These are phyloP conservation scores for Talaromyces thailandensis DNA, from an alignment of 495 filamentous ascomycete species.

Conservation along the genomic window DNA sequence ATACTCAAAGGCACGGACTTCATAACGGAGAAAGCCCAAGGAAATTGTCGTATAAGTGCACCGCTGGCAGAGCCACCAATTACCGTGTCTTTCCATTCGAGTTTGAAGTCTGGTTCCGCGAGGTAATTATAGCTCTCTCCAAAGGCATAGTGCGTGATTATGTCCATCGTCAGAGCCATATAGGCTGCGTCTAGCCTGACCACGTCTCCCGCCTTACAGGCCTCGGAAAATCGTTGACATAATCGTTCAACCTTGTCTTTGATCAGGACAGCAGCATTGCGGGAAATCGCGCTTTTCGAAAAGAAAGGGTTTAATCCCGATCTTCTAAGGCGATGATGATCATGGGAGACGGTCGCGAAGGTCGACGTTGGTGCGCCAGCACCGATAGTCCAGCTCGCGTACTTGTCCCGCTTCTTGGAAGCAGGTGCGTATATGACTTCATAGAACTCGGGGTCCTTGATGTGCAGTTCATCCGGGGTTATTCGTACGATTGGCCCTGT, in stretches of 20 bases:
- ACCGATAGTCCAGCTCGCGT: slow-evolving; percentile 3
- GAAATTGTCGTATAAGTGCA: slow-evolving; percentile 3
- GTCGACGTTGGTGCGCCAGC: slow-evolving; percentile 11
- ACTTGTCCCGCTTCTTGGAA: slow-evolving; percentile 18
- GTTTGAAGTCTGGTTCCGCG: slow-evolving; percentile 9
- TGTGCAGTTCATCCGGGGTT: slow-evolving; percentile 22
- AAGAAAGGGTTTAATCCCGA: slow-evolving; percentile 32
- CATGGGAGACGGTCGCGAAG: slow-evolving; percentile 23
- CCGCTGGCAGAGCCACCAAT: background rate
- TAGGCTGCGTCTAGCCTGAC: slow-evolving; percentile 28
- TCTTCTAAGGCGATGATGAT: slow-evolving; percentile 32
- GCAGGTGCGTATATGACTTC: slow-evolving; percentile 19
- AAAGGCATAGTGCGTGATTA: slow-evolving; percentile 36
- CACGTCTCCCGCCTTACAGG: slow-evolving; percentile 9
- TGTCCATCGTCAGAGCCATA: slow-evolving; percentile 31
- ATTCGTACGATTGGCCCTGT: slow-evolving; percentile 26
- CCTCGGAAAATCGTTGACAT: slow-evolving; percentile 13
- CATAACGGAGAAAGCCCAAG: slow-evolving; percentile 1
- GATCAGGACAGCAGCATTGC: slow-evolving; percentile 25
- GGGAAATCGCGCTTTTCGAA: slow-evolving; percentile 24
- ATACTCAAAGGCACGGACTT: background rate
- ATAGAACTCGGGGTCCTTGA: slow-evolving; percentile 24
- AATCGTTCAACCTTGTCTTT: slow-evolving; percentile 24
- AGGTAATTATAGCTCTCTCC: slow-evolving; percentile 16
- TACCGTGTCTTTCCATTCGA: slow-evolving; percentile 10